A percentile compares a stretch with the other conserved stretches of the same genome.
These are phyloP conservation scores for Botrytis tulipae DNA, from an alignment of 2,329 filamentous ascomycete genomes.

Conservation along the genomic window DNA sequence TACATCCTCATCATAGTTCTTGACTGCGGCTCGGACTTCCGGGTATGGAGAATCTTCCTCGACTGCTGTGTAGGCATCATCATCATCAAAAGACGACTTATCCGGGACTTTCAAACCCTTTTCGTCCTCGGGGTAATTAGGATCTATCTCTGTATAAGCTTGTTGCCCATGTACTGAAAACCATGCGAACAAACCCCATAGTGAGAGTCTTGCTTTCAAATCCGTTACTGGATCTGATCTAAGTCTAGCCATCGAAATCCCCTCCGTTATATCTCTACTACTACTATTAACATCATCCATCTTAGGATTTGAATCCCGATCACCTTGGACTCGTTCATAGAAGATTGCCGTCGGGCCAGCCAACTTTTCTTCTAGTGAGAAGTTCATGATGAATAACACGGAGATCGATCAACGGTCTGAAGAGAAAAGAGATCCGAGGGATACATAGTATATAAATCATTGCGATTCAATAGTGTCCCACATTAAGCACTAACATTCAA, in stretches of 20 bases:
- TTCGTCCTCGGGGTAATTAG: neutral
- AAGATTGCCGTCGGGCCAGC: neutral
- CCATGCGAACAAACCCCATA: conserved; percentile 4
- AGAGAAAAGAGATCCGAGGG: neutral
- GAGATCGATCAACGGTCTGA: neutral
- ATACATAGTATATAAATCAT: conserved; percentile 7
- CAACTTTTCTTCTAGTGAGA: neutral
- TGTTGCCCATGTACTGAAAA: neutral
- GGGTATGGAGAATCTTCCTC: conserved; percentile 31
- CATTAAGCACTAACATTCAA: neutral
- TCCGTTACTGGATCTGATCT: neutral
- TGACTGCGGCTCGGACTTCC: conserved; percentile 54
- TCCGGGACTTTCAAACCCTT: neutral
- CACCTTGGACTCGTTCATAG: neutral
- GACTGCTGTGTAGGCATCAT: neutral
- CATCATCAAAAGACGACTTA: neutral
- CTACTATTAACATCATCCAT: neutral
- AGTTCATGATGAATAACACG: neutral
- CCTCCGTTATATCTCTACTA: neutral
- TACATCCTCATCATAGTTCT: conserved; percentile 62
- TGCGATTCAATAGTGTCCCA: neutral
- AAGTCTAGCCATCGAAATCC: neutral
- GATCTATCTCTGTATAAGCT: conserved; percentile 1
- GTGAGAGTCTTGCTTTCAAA: neutral
- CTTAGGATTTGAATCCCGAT: neutral